A percentile compares a stretch with the other conserved stretches of the same genome.
phyloP scores from a whole-genome alignment of 1,284 basidiomycete genomes.

The Rhizopogon hawkerae region DNA sequence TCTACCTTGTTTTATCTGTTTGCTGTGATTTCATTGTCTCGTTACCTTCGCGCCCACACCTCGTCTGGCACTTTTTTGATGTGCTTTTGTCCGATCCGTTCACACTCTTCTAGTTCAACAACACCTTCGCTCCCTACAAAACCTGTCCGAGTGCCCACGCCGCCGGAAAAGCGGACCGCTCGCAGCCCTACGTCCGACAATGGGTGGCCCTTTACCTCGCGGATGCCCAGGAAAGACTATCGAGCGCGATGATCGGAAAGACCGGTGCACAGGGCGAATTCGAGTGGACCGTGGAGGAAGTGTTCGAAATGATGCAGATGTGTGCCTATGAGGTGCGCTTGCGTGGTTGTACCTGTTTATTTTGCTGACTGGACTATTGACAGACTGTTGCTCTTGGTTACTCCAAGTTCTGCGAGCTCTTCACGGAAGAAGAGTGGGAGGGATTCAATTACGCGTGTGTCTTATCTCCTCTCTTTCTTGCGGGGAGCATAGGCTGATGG shows the following conservation, averaged over 20 bases:
- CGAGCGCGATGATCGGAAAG: background rate
- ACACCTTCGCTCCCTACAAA: conserved; percentile 69
- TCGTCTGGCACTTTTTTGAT: background rate
- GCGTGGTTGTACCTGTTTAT: conserved; percentile 1
- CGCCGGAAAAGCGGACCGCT: conserved; percentile 45
- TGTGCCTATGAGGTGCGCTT: conserved; percentile 75
- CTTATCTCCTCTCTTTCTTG: background rate
- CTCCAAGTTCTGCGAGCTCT: conserved; percentile 83
- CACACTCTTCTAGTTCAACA: conserved; percentile 52
- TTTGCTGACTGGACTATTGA: conserved; percentile 12
- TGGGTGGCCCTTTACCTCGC: conserved; percentile 71
- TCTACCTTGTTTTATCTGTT: conserved; percentile 2
- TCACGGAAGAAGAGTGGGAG: conserved; percentile 84
- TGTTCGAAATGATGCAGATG: conserved; percentile 67
- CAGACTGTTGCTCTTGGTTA: conserved; percentile 87
- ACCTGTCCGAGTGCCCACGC: conserved; percentile 58
- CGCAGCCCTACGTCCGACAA: conserved; percentile 42
- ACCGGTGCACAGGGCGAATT: conserved; percentile 37
- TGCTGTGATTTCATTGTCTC: background rate
- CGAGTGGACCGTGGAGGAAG: conserved; percentile 61
- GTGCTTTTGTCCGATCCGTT: background rate
- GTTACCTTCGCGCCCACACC: conserved; percentile 13
- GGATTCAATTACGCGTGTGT: conserved; percentile 78
- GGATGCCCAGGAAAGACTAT: conserved; percentile 55
- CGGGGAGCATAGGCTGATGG: background rate